phyloP scores from a whole-genome alignment of 331 rosid genomes.

The Prunus yedoensis region DNA sequence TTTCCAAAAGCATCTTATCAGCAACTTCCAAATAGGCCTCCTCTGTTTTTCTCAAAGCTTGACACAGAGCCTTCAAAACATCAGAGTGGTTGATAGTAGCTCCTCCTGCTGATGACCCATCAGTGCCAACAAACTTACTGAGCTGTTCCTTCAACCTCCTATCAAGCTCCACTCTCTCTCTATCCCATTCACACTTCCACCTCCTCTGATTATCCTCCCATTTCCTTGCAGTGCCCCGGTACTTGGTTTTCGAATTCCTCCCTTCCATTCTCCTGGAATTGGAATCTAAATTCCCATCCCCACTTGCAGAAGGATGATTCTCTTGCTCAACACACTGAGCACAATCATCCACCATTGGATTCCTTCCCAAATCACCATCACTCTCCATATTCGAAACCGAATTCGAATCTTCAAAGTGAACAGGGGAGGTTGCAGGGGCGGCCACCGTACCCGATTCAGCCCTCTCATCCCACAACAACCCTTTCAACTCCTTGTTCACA shows the following conservation, averaged over 20 bases:
- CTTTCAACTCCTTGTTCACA: slow-evolving; percentile 84
- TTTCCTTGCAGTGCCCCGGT: slow-evolving; percentile 53
- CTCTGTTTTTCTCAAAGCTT: slow-evolving; percentile 84
- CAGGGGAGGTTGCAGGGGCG: slow-evolving; percentile 33
- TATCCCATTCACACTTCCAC: slow-evolving; percentile 96
- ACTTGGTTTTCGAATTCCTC: slow-evolving; percentile 46
- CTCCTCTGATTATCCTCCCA: slow-evolving; percentile 85
- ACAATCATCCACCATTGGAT: slow-evolving; percentile 41
- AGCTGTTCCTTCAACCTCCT: slow-evolving; percentile 74
- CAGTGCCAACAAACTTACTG: slow-evolving; percentile 38
- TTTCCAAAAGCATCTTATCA: slow-evolving; percentile 75
- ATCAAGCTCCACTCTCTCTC: slow-evolving; percentile 91
- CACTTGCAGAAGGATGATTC: slow-evolving; percentile 52
- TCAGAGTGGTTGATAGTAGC: slow-evolving; percentile 49
- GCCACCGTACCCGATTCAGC: slow-evolving; percentile 20
- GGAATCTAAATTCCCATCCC: slow-evolving; percentile 41
- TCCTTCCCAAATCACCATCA: slow-evolving; percentile 37
- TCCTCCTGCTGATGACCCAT: slow-evolving; percentile 14
- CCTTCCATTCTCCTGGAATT: slow-evolving; percentile 32
- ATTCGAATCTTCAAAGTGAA: slow-evolving; percentile 29
- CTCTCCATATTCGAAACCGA: slow-evolving; percentile 23
- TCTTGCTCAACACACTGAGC: slow-evolving; percentile 58
- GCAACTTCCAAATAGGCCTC: slow-evolving; percentile 85
- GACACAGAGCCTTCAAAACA: slow-evolving; percentile 80
- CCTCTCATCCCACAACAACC: slow-evolving; percentile 82